These are phyloP conservation scores for Aspergillus sp. DNA, from an alignment of 2,329 filamentous ascomycete species.

Conservation along the genomic window DNA sequence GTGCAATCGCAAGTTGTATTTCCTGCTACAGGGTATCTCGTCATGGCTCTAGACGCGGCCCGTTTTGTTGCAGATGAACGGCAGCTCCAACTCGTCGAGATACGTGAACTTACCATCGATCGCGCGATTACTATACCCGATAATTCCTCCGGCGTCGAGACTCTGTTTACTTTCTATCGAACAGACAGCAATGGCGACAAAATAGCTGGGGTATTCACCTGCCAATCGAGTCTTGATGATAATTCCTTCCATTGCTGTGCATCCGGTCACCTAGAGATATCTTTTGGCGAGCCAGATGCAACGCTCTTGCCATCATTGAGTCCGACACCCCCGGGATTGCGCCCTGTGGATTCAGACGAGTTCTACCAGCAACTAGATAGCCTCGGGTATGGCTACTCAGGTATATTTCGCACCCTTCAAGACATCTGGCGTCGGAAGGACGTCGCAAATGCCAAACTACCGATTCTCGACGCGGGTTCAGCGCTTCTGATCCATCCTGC, in stretches of 20 bases:
- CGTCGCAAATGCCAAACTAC: background rate
- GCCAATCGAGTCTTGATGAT: background rate
- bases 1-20: constrained; percentile 25
- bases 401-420: background rate
- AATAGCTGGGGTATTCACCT: background rate
- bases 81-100: constrained; percentile 1
- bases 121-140: constrained; percentile 6
- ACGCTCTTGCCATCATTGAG: background rate
- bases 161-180: background rate
- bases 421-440: background rate
- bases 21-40: constrained; percentile 19
- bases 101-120: constrained; percentile 2
- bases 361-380: constrained; percentile 4
- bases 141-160: constrained; percentile 2
- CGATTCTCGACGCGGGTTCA: background rate
- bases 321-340: background rate
- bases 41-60: constrained; percentile 24
- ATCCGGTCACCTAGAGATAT: constrained; percentile 1
- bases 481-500: constrained; percentile 18
- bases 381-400: constrained; percentile 1
- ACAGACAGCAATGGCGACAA: background rate
- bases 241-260: background rate
- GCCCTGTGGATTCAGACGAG: background rate
- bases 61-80: background rate
- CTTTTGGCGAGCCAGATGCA: background rate